Evolutionary conservation across 1,139 yeast genomes (phyloP).

Genomic region (Yamadazyma songkhlaensis): DNA sequence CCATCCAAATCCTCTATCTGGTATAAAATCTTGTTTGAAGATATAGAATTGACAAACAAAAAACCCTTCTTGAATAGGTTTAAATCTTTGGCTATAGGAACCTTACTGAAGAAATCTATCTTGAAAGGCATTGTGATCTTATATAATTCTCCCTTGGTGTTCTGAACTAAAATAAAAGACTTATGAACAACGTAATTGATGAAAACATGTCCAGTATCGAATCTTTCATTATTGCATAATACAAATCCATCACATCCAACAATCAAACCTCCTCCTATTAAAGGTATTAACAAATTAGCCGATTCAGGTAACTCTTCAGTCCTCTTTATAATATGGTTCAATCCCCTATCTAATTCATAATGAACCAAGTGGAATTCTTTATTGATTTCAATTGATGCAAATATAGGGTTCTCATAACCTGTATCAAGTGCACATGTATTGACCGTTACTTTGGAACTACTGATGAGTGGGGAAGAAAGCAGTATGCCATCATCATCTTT

Average conservation of each 20-base stretch:
- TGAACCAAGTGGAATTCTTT: slow-evolving; percentile 42
- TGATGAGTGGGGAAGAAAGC: slow-evolving; percentile 75
- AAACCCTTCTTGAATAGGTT: slow-evolving; percentile 74
- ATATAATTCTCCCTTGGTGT: slow-evolving; percentile 72
- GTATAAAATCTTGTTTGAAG: slow-evolving; percentile 61
- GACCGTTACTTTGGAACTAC: slow-evolving; percentile 58
- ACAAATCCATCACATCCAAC: slow-evolving; percentile 32
- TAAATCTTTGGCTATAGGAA: slow-evolving; percentile 55
- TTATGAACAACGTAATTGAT: slow-evolving; percentile 63
- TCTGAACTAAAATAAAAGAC: slow-evolving; percentile 71
- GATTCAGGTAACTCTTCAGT: slow-evolving; percentile 29
- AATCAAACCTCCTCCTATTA: slow-evolving; percentile 39
- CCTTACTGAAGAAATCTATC: slow-evolving; percentile 66
- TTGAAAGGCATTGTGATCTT: slow-evolving; percentile 52
- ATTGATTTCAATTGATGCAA: slow-evolving; percentile 75
- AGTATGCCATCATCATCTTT: slow-evolving; percentile 36
- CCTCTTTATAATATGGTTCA: slow-evolving; percentile 67
- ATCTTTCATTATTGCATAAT: slow-evolving; percentile 15
- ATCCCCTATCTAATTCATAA: slow-evolving; percentile 83
- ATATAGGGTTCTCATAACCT: slow-evolving; percentile 76
- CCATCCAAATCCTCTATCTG: slow-evolving; percentile 77
- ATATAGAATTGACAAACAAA: slow-evolving; percentile 63
- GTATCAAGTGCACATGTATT: slow-evolving; percentile 63
- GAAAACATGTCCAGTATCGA: slow-evolving; percentile 18
- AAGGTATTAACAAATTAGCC: slow-evolving; percentile 30